Evolutionary conservation across 148 eudicot species (phyloP), one percentile per base, ranked within the genome.

Genomic region (Silene conica): DNA sequence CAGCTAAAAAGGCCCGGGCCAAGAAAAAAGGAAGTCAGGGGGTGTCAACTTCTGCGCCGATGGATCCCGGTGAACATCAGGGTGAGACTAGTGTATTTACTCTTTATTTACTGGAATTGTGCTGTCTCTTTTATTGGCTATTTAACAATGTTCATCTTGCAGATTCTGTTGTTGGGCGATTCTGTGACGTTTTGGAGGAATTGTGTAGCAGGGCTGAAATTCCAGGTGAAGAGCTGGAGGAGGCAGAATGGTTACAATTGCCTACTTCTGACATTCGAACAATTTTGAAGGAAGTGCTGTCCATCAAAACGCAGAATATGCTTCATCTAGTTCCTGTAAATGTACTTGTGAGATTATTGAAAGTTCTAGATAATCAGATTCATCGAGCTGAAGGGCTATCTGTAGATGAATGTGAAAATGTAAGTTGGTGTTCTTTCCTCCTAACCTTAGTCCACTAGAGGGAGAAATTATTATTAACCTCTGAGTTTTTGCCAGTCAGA

Each of bases 321-420:
- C 83, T 95, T 31, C 92, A 90, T 74, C 80, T 87, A 81, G 84
- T 84, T 87, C 92, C 97, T 75, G 89, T 81, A 67, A 90, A 87
- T 73, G 77, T 76, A 73, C 89, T 92, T 67, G 90, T 76, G 72
- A 89, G 88, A 85, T 74, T 84, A 31, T 74, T 95, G 41, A 90
- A 83, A 84, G 86, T 95, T 79, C 82, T 95, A 79, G 97, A 95
- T 81, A 85, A 85, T 82, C 99, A 95, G 78, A 86, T 95, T 80
- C 99, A 95, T 77, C 89, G 89, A 55, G 92, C 99, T 71, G 96
- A 90, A 86, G 99, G 99, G 38, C 82, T 92, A 68, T 92, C 97
- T 8, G 83, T 95, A 76, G 87, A 79, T 87, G 96, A 86, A 77
- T 82, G 87, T 79, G 90, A 87, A 74, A 73, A 84, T 75, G 99